phyloP scores from a whole-genome alignment of 106 monocot genomes.

The Apostasia shenzhenica region DNA sequence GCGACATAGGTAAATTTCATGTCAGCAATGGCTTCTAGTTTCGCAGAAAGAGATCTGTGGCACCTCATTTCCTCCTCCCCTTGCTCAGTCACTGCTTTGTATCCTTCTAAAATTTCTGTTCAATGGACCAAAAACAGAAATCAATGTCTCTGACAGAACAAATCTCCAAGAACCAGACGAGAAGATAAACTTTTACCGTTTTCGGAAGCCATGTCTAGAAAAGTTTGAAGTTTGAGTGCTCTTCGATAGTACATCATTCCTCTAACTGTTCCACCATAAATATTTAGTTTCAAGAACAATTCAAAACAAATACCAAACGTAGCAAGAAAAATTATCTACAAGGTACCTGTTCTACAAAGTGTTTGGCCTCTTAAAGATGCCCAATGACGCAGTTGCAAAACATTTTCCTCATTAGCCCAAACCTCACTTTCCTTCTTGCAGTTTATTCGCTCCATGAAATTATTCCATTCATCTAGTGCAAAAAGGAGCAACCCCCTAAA shows the following conservation, averaged over 20 bases:
- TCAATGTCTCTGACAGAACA: not conserved
- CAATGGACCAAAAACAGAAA: constrained; percentile 9
- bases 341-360: constrained; percentile 78
- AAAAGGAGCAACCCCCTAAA: not conserved
- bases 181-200: constrained; percentile 33
- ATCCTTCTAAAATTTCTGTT: constrained; percentile 93
- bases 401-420: constrained; percentile 94
- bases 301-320: not conserved
- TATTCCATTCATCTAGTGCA: constrained; percentile 93
- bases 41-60: constrained; percentile 84
- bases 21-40: constrained; percentile 92
- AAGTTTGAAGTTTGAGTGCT: constrained; percentile 94
- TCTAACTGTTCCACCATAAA: constrained; percentile 54
- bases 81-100: constrained; percentile 82
- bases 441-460: constrained; percentile 92
- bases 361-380: constrained; percentile 94
- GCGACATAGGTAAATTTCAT: constrained; percentile 99
- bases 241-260: constrained; percentile 99
- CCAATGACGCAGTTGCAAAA: constrained; percentile 97
- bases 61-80: constrained; percentile 83
- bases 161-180: not conserved
- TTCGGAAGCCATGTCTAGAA: constrained; percentile 99
- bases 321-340: constrained; percentile 13
- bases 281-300: not conserved
- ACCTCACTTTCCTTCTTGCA: constrained; percentile 86